phyloP scores from a whole-genome alignment of 2,329 filamentous ascomycete genomes.

The Fusarium sambucinum region DNA sequence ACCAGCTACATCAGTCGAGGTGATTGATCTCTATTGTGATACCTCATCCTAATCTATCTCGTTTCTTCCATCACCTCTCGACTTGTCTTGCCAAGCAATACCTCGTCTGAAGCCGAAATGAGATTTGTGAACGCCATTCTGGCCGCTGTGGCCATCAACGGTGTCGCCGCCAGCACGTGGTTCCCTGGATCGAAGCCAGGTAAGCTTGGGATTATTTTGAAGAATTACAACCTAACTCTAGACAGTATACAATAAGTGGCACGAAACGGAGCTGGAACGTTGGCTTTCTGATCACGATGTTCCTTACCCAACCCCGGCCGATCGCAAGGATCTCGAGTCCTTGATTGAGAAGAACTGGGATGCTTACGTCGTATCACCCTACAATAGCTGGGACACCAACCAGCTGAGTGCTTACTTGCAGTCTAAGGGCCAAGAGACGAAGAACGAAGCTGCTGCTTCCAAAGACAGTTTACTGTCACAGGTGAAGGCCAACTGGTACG shows the following conservation, averaged over 20 bases:
- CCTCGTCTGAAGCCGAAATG: constrained; percentile 67
- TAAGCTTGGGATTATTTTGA: constrained; percentile 59
- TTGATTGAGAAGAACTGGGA: constrained; percentile 95
- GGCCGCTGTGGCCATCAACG: constrained; percentile 77
- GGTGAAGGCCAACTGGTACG: constrained; percentile 80
- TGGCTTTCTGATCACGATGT: constrained; percentile 95
- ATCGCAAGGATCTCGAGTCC: constrained; percentile 93
- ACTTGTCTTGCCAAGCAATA: constrained; percentile 4
- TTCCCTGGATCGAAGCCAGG: constrained; percentile 80
- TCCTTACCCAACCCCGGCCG: constrained; percentile 88
- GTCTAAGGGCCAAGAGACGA: constrained; percentile 76
- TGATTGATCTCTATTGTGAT: constrained; percentile 15
- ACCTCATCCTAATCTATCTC: constrained; percentile 7
- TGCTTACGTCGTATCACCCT: constrained; percentile 77
- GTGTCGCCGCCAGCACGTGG: constrained; percentile 81
- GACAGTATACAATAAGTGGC: constrained; percentile 98
- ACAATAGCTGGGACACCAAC: constrained; percentile 79
- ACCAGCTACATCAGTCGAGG: constrained; percentile 4
- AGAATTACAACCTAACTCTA: not conserved
- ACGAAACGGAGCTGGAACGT: constrained; percentile 95
- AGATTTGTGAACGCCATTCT: constrained; percentile 79
- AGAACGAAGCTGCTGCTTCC: constrained; percentile 74
- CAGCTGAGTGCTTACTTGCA: constrained; percentile 77
- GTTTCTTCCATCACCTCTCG: not conserved
- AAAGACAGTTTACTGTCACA: constrained; percentile 76